Base-by-base conservation (phyloP, 768 basidiomycete species). In the Nidularia pulvinata region DNA sequence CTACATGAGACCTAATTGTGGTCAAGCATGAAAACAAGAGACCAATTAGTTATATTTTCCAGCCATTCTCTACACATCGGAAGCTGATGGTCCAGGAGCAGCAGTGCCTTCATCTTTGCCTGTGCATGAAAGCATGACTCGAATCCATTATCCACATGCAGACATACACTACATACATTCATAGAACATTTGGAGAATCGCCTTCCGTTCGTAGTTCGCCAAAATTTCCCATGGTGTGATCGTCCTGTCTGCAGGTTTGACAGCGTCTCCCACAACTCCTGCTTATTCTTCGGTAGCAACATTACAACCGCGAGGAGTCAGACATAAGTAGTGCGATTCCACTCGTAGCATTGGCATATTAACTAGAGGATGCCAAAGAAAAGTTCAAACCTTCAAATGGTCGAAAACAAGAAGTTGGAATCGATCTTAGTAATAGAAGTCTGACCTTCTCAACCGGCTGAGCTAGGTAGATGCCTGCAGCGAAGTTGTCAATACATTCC, bases 191-290 rank as follows among this genome's bases (percentile, higher is more conserved):
- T 93, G 82, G 78, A 94, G 71, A 67, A 94, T 93, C 22, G 86
- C 82, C 55, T 79, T 76, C 51, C 79, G 72, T 1, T 71, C 68
- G 6, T 76, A 72, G 22, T 46, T 46, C 56, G 80, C 68, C 54
- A 92, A 69, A 47, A 93, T 65, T 34, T 89, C 90, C 91, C 68
- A 86, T 70, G 33, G 93, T 74, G 63, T 94, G 91, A 55, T 92
- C 89, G 42, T 77, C 80, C 75, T 91, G 89, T 65, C 95, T 95
- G 95, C 95, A 98, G 61, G 66, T 98, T 98, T 25, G 25, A 25
- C 78, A 97, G 78, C 50, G 89, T 88, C n/a, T n/a, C n/a, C n/a
- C n/a, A n/a, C n/a, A n/a, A n/a, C 78, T 98, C 94, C 73, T 86
- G 89, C 57, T 85, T 77, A 50, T 83, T 79, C 78, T 98, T 98